Base-by-base conservation (phyloP, 129 eudicot genomes). In the Flaveria sonorensis region DNA sequence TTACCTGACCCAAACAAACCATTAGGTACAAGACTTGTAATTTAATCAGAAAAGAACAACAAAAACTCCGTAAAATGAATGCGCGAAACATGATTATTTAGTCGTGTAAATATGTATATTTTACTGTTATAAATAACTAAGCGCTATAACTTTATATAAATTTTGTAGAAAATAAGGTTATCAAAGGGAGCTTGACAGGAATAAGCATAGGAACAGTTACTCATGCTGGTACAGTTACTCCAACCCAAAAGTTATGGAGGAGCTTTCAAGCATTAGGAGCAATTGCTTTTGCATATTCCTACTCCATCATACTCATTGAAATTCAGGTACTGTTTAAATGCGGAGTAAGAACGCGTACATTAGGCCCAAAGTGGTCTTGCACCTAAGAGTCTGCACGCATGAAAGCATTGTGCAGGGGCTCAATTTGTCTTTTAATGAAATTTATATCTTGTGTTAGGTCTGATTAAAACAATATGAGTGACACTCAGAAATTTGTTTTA, bases 191-290 rank as follows among this genome's bases (percentile, higher is more conserved):
- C 81, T 50, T 88, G 46, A 90, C 88, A 9, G 92, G 96, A 26
- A 86, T 90, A 76, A 85, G 87, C 77, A 84, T 86, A 68, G 96
- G 92, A 47, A 77, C 87, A 24, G 32, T 81, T 39, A 83, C 88
- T 42, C 71, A 52, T 45, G 78, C 56, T 16, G 90, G 93, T 13
- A 79, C 83, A 42, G 88, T 87, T 11, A 87, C 87, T 72, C 63
- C 83, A 50, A 83, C 83, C 21, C 87, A 85, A 81, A 90, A 90
- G 85, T 53, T 90, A 24, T 90, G 96, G 96, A 87, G 90, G 77
- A 88, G 88, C 64, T 83, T 90, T 60, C 96, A 90, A 81, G 96
- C 96, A 69, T 83, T 87, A 30, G 96, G 92, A 69, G 92, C 91
- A 46, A 89, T 89, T 67, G 96, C 92, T 42, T 89, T 89, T 81